phyloP scores from a whole-genome alignment of 202 grass and related monocot species.

The Digitaria exilis region DNA sequence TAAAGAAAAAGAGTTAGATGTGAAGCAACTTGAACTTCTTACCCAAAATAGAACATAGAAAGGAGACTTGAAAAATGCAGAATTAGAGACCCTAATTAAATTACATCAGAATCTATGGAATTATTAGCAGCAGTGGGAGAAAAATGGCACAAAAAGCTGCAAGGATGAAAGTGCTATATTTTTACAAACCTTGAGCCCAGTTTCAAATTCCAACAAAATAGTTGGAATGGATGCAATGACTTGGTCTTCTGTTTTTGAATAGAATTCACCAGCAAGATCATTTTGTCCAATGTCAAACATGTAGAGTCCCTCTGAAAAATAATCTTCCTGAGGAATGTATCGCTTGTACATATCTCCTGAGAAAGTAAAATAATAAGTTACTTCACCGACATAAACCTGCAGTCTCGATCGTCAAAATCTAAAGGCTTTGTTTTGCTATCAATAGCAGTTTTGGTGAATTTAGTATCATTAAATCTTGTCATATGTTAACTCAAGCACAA shows the following conservation, averaged over 20 bases:
- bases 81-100: background rate
- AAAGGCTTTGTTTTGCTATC: constrained; percentile 23
- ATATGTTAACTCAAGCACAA: constrained; percentile 4
- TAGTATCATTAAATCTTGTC: background rate
- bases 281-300: constrained; percentile 99
- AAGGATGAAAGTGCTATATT: constrained; percentile 18
- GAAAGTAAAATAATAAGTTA: constrained; percentile 28
- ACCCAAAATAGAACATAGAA: constrained; percentile 2
- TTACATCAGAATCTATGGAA: background rate
- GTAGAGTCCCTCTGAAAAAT: constrained; percentile 80
- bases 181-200: constrained; percentile 82
- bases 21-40: background rate
- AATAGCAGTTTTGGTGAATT: background rate
- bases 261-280: constrained; percentile 92
- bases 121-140: background rate
- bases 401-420: background rate
- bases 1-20: background rate
- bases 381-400: constrained; percentile 9
- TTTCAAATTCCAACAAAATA: constrained; percentile 88
- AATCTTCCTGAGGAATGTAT: constrained; percentile 79
- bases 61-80: background rate
- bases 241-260: constrained; percentile 89
- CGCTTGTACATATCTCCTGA: constrained; percentile 67
- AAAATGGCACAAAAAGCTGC: background rate
- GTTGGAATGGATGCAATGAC: constrained; percentile 84